phyloP scores from a whole-genome alignment of 305 asterid species.

The Euphrasia arctica region DNA sequence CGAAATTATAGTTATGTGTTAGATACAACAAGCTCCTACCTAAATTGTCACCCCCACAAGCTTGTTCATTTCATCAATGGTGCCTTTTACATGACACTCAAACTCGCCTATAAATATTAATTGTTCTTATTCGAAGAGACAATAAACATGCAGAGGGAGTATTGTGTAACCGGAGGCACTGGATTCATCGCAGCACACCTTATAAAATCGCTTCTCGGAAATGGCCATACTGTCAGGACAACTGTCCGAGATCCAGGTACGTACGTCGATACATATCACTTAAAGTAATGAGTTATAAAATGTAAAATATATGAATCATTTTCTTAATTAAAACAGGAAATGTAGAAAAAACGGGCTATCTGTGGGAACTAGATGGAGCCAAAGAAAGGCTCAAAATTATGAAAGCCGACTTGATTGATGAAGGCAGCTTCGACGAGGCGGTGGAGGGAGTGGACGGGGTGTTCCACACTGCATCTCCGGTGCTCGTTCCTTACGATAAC shows the following conservation, averaged over 20 bases:
- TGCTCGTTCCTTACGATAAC: constrained; percentile 54
- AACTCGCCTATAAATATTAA: constrained; percentile 16
- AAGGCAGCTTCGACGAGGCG: constrained; percentile 84
- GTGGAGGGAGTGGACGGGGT: constrained; percentile 83
- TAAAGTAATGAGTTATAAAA: too few relatives aligned
- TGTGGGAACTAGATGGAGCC: constrained; percentile 80
- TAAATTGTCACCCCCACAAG: constrained; percentile 11
- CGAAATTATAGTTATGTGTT: background rate
- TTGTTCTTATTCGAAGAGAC: background rate
- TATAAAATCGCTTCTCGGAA: constrained; percentile 58
- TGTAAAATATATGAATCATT: background rate
- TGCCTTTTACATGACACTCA: background rate
- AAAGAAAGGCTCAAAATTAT: constrained; percentile 71
- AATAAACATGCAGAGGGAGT: constrained; percentile 40
- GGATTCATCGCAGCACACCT: constrained; percentile 84
- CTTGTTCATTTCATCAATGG: background rate
- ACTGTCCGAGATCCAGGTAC: constrained; percentile 68
- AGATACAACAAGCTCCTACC: constrained; percentile 5
- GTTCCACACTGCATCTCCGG: constrained; percentile 92
- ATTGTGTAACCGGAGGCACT: constrained; percentile 90
- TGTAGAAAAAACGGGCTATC: constrained; percentile 50
- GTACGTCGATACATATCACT: constrained; percentile 23
- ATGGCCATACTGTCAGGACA: constrained; percentile 63
- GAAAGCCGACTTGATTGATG: constrained; percentile 65
- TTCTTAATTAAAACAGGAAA: constrained; percentile 39